Percentiles rank a stretch among this genome's conserved stretches.
Evolutionary conservation across 495 filamentous ascomycete genomes (phyloP).

Genomic region (Echria macrotheca): DNA sequence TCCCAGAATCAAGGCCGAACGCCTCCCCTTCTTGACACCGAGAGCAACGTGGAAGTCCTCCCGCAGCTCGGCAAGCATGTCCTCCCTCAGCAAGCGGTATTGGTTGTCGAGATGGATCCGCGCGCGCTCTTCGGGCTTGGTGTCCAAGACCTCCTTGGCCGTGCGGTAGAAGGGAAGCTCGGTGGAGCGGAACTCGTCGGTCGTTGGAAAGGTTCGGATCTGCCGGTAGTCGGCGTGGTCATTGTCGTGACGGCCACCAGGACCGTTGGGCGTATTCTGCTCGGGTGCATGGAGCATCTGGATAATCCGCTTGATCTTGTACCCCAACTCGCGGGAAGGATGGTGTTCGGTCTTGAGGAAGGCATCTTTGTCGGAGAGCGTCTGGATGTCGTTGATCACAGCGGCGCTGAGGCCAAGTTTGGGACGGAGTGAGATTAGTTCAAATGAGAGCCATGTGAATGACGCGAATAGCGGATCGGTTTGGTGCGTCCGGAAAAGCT

Average conservation of each 20-base stretch:
- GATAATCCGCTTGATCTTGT: constrained; percentile 24
- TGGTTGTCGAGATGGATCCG: constrained; percentile 65
- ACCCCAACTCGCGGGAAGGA: constrained; percentile 21
- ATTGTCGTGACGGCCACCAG: constrained; percentile 77
- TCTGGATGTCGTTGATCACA: constrained; percentile 29
- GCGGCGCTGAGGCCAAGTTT: constrained; percentile 15
- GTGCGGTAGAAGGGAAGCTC: constrained; percentile 55
- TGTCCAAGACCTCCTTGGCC: constrained; percentile 36
- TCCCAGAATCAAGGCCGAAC: constrained; percentile 25
- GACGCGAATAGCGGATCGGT: constrained; percentile 33
- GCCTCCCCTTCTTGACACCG: constrained; percentile 39
- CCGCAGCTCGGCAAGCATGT: constrained; percentile 63
- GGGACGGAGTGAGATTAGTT: constrained; percentile 47
- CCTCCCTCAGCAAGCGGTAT: constrained; percentile 71
- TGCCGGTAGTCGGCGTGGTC: constrained; percentile 58
- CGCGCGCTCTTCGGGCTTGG: constrained; percentile 33
- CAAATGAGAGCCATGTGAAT: constrained; percentile 56
- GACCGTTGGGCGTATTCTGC: constrained; percentile 12
- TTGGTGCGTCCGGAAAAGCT: constrained; percentile 30
- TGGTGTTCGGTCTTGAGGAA: constrained; percentile 31
- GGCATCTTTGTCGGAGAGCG: constrained; percentile 20
- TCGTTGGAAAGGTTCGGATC: constrained; percentile 62
- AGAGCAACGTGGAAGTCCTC: constrained; percentile 50
- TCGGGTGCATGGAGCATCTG: constrained; percentile 10
- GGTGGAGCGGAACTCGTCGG: constrained; percentile 58